These are phyloP conservation scores for Cladorrhinum sp. DNA, from an alignment of 2,329 filamentous ascomycete genomes.

Conservation along the genomic window DNA sequence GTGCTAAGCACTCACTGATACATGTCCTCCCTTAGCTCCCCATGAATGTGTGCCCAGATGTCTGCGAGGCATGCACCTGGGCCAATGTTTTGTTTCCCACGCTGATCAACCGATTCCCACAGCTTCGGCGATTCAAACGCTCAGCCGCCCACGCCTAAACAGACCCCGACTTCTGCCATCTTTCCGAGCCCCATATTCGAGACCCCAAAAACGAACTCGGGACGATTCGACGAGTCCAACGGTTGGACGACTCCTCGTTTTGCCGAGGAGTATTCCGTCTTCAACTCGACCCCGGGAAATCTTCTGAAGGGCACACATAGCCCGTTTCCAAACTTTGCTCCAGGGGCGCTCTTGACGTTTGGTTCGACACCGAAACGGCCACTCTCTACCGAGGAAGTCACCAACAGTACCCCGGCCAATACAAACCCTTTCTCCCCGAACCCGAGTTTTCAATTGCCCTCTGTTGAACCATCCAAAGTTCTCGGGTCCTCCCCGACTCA, in stretches of 20 bases:
- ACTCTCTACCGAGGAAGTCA: constrained; percentile 49
- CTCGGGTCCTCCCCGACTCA: constrained; percentile 56
- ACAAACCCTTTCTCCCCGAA: constrained; percentile 58
- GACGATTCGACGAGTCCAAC: constrained; percentile 47
- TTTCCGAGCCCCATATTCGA: constrained; percentile 57
- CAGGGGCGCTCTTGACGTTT: constrained; percentile 36
- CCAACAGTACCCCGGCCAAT: constrained; percentile 57
- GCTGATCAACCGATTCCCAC: constrained; percentile 37
- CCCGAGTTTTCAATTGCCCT: constrained; percentile 52
- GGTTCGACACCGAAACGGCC: constrained; percentile 45
- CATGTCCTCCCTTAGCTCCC: constrained; percentile 4
- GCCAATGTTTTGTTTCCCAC: constrained; percentile 13
- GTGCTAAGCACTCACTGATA: not conserved
- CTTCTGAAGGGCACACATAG: constrained; percentile 48
- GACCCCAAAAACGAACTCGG: constrained; percentile 51
- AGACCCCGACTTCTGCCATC: constrained; percentile 53
- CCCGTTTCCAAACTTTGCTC: constrained; percentile 45
- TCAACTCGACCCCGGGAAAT: constrained; percentile 62
- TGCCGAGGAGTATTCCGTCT: constrained; percentile 64
- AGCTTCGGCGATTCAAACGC: constrained; percentile 64
- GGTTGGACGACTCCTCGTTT: constrained; percentile 58
- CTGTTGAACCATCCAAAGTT: constrained; percentile 57
- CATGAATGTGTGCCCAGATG: not conserved
- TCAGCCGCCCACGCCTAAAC: constrained; percentile 57
- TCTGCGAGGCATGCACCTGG: not conserved